A percentile compares a stretch with the other conserved stretches of the same genome.
Conservation (phyloP, 768 basidiomycete genomes). For the Rhodosporidiobolus odoratus region DNA sequence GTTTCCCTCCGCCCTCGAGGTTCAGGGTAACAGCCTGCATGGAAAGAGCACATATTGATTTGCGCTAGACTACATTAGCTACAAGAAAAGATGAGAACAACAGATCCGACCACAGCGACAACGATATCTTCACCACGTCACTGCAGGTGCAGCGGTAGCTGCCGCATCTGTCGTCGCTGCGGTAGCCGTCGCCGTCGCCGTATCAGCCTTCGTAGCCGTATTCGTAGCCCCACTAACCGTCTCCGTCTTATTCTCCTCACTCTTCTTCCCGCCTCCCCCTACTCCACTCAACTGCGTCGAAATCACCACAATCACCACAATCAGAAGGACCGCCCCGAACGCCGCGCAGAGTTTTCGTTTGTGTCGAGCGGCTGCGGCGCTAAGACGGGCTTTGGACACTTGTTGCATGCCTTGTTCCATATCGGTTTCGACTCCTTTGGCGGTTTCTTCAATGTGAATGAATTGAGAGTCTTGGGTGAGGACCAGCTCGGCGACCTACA, state of each 20-base stretch:
- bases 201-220: background rate
- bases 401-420: constrained; percentile 4
- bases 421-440: background rate
- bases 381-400: background rate
- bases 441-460: background rate
- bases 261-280: background rate
- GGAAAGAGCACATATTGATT: no score
- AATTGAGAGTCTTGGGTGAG: constrained; percentile 11
- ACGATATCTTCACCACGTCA: background rate
- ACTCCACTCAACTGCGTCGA: background rate
- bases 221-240: background rate
- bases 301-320: constrained; percentile 5
- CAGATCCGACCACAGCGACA: no score
- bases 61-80: background rate
- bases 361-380: constrained; percentile 18
- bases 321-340: background rate
- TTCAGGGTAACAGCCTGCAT: no score
- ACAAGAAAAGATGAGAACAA: background rate
- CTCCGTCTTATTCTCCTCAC: background rate
- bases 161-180: background rate
- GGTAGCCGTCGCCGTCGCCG: background rate
- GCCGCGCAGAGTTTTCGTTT: constrained; percentile 27
- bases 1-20: no score
- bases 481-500: constrained; percentile 25
- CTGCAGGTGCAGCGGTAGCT: background rate